Conservation (phyloP, 148 eudicot genomes). For the Vaccinium vitisidaea region DNA sequence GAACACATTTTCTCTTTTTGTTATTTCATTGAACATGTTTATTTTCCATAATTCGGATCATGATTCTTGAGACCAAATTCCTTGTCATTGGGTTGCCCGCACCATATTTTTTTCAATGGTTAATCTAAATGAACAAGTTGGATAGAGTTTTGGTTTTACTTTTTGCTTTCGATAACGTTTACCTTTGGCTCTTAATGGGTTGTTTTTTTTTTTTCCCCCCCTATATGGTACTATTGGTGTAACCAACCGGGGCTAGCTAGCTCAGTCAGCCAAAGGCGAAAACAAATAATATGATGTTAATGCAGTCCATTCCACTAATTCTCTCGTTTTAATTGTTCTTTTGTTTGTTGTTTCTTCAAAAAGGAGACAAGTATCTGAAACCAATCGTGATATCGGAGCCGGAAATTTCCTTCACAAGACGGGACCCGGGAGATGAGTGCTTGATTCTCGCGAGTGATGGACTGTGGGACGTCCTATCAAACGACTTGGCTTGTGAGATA, state of each 20-base stretch:
- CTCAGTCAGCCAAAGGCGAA: too few species aligned
- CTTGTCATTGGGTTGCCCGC: not conserved
- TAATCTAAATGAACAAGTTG: not conserved
- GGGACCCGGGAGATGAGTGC: slow-evolving; percentile 38
- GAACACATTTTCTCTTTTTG: not conserved
- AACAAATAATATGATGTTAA: not conserved
- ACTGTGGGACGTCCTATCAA: slow-evolving; percentile 42
- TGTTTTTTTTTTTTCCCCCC: not conserved
- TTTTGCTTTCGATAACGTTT: not conserved
- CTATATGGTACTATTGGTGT: not conserved
- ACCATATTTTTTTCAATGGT: not conserved
- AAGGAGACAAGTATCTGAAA: slow-evolving; percentile 44
- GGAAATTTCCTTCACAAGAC: slow-evolving; percentile 30
- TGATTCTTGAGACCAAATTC: not conserved
- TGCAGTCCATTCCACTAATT: not conserved
- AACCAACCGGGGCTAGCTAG: not conserved
- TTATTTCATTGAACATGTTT: not conserved
- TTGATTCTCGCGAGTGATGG: slow-evolving; percentile 48
- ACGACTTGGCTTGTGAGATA: slow-evolving; percentile 32
- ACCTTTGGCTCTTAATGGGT: not conserved
- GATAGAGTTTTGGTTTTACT: not conserved
- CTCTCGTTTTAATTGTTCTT: not conserved
- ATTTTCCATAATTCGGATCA: not conserved
- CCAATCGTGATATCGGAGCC: slow-evolving; percentile 37
- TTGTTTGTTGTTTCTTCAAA: not conserved